Base-by-base conservation (phyloP, 139 green algal species). In the Ettlia oleoabundans region DNA sequence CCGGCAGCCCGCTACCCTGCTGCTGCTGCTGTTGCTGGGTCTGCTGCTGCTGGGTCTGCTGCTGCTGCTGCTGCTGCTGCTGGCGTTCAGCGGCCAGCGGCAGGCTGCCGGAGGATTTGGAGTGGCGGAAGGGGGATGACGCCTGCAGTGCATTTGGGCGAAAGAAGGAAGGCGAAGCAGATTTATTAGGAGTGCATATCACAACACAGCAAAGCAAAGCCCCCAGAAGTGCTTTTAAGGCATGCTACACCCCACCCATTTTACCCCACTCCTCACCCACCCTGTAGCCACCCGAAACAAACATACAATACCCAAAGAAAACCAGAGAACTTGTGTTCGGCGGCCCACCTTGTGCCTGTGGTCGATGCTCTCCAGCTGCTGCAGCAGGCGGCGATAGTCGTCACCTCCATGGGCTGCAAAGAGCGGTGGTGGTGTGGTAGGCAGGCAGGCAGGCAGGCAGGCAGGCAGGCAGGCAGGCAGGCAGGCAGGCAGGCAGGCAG, bases 401-500 rank as follows among this genome's bases (percentile, higher is more conserved):
- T 74, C 33, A 18, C 82, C 80, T 21, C 65, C 65, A 18, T 72
- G 65, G 37, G 65, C 64, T 1, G 88, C 91, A n/a, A 88, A n/a
- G 67, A 32, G 35, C 9, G 41, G 26, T 61, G 70, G n/a, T 40
- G 68, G 66, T 58, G 47, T 58, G 13, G 47, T 58, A 58, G 10
- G 47, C 10, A 15, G 13, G 15, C 13, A 58, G 47, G 47, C 47
- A 58, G 15, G 47, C 47, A 10, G 47, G 10, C 47, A 58, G 47
- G 13, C 47, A 58, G 47, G 47, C 47, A 58, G 47, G 47, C 47
- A 58, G 47, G 47, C 47, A 58, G 47, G 47, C 47, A 58, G 47
- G 47, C 47, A 58, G 47, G 47, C 10, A 58, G 47, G 47, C 47
- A 58, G 47, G 47, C 47, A 58, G 47, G 47, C 47, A 58, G 13